A percentile compares a stretch with the other conserved stretches of the same genome.
Conservation (phyloP, 129 eudicot genomes). For the Artemisia annua region DNA sequence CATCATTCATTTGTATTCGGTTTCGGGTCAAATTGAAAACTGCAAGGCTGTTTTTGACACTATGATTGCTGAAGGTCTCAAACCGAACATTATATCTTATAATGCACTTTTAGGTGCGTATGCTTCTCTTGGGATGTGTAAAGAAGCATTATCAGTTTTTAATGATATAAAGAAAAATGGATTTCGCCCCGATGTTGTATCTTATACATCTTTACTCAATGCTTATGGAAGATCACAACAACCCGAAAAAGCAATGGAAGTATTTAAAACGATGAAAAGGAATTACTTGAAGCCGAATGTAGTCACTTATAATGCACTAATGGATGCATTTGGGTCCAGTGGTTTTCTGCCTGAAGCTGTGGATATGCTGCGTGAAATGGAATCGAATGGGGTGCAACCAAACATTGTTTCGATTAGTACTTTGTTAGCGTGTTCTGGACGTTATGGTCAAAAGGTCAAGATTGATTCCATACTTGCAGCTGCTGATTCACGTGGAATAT, state of each 20-base stretch:
- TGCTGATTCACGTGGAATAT: conserved; percentile 73
- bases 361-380: conserved; percentile 85
- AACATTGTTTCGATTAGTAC: conserved; percentile 82
- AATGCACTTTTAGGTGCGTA: conserved; percentile 85
- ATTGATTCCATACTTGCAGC: conserved; percentile 87
- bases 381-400: conserved; percentile 69
- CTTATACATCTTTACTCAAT: conserved; percentile 88
- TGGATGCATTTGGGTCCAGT: conserved; percentile 93
- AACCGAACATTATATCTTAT: conserved; percentile 81
- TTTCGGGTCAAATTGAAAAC: conserved; percentile 72
- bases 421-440: conserved; percentile 88
- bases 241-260: conserved; percentile 74
- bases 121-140: conserved; percentile 72
- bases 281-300: conserved; percentile 73
- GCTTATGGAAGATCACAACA: conserved; percentile 90
- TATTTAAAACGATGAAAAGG: conserved; percentile 63
- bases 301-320: conserved; percentile 82
- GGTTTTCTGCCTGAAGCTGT: conserved; percentile 78
- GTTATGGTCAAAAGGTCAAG: conserved; percentile 73
- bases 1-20: conserved; percentile 85
- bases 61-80: conserved; percentile 78
- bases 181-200: conserved; percentile 76
- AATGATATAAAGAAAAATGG: conserved; percentile 58
- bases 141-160: conserved; percentile 65
- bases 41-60: conserved; percentile 72